A percentile compares a stretch with the other conserved stretches of the same genome.
Evolutionary conservation across 805 yeast genomes (phyloP).

Genomic region (Sugiyamaella marilandica): DNA sequence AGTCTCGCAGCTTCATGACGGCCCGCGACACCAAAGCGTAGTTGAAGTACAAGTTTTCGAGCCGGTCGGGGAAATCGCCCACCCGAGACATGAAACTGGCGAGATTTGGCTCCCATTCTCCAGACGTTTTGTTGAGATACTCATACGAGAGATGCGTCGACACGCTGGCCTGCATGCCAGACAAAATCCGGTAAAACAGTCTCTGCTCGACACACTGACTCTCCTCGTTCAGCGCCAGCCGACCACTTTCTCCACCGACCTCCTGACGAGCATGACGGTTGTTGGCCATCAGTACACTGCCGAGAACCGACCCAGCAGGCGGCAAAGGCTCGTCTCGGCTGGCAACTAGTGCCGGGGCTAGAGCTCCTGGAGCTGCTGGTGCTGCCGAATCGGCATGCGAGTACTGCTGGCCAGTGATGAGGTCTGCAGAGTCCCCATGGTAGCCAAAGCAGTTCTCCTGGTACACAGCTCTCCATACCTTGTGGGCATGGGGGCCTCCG

Average conservation of each 20-base stretch:
- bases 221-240: slow-evolving; percentile 36
- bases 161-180: slow-evolving; percentile 94
- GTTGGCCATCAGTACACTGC: slow-evolving; percentile 19
- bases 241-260: slow-evolving; percentile 26
- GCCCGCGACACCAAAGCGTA: slow-evolving; percentile 84
- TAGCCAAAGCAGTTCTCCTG: slow-evolving; percentile 81
- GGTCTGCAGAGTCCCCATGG: slow-evolving; percentile 22
- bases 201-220: slow-evolving; percentile 79
- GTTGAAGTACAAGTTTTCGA: slow-evolving; percentile 86
- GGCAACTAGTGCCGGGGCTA: not conserved
- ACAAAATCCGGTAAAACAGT: slow-evolving; percentile 76
- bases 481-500: slow-evolving; percentile 85
- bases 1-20: slow-evolving; percentile 58
- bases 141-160: slow-evolving; percentile 90
- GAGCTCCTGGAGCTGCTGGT: not conserved
- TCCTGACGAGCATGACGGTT: slow-evolving; percentile 26
- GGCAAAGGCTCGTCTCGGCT: slow-evolving; percentile 1
- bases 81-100: slow-evolving; percentile 82
- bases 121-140: slow-evolving; percentile 63
- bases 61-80: slow-evolving; percentile 83
- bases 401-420: slow-evolving; percentile 4
- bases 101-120: slow-evolving; percentile 79
- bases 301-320: slow-evolving; percentile 17
- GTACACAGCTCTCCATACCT: slow-evolving; percentile 90
- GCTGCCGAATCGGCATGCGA: not conserved